Base-by-base conservation (phyloP, 352 stramenopile species). In the Phytophthora rubi region DNA sequence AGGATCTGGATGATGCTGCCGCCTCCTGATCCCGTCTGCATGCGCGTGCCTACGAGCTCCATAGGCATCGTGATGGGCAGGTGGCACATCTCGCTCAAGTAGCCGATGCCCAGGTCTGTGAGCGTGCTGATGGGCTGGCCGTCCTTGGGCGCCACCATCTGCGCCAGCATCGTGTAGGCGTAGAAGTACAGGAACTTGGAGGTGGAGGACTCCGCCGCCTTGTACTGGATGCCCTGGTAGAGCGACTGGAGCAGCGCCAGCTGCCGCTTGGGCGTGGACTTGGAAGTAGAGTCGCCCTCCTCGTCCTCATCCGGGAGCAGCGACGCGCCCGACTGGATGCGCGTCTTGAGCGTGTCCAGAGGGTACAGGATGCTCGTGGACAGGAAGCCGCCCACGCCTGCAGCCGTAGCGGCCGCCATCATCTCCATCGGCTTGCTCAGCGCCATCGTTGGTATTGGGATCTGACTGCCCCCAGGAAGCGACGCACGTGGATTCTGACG, bases 131-230 rank as follows among this genome's bases (percentile, higher is more conserved):
- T 84, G 52, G 84, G 79, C 52, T 81, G 76, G 39, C 82, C 85
- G 59, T 91, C 74, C n/a, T 80, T 77, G 1, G 83, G 82, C 56
- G 82, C 75, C 44, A 86, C 84, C 30, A 85, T 65, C 65, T 92
- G 84, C 59, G 84, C 65, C 54, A 95, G 75, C 75, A 93, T 80
- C 61, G 90, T 95, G 78, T 97, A 97, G 39, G 85, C 80, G 70
- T 96, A 97, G 63, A 97, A 97, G 78, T 97, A 97, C 48, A 96
- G 62, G 66, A 97, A 96, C 76, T 97, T 97, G 71, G 89, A 95
- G 26, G 86, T 83, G 26, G 82, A 91, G 5, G 87, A 93, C 71
- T 96, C 83, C 28, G 86, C 77, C 5, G 87, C 83, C 70, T 97
- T 97, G 81, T 92, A 94, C 65, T 93, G 85, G 49, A 95, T 84